These are phyloP conservation scores for Cryomyces antarcticus DNA, from an alignment of 495 filamentous ascomycete genomes.

Conservation along the genomic window DNA sequence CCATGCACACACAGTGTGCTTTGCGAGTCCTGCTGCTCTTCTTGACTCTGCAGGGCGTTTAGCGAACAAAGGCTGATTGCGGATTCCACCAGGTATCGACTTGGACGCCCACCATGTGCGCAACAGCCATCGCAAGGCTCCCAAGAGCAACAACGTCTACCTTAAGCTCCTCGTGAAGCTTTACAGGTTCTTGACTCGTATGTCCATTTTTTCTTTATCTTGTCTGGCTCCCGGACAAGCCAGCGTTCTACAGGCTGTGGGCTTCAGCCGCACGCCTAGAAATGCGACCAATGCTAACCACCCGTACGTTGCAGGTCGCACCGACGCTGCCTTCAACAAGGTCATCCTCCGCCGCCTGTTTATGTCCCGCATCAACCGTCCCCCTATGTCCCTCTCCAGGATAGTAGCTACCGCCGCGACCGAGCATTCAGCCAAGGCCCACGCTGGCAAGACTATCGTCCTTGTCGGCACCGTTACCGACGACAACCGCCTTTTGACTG, in stretches of 20 bases:
- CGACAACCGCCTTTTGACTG: constrained; percentile 72
- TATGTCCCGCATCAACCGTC: constrained; percentile 93
- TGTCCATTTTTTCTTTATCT: constrained; percentile 17
- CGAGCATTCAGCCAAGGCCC: constrained; percentile 35
- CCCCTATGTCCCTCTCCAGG: constrained; percentile 80
- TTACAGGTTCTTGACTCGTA: constrained; percentile 95
- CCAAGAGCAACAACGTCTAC: constrained; percentile 97
- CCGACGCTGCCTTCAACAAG: constrained; percentile 93
- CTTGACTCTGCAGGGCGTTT: too few species aligned
- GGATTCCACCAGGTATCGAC: constrained; percentile 36
- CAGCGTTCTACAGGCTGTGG: neutral
- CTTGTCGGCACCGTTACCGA: constrained; percentile 88
- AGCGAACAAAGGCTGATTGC: constrained; percentile 1
- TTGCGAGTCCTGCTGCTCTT: too few species aligned
- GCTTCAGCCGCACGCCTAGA: neutral
- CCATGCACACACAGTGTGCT: too few species aligned
- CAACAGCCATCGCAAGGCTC: constrained; percentile 75
- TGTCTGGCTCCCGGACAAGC: too few species aligned
- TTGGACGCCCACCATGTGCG: constrained; percentile 67
- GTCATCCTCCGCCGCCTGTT: constrained; percentile 88
- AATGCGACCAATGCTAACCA: neutral
- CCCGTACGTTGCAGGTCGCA: constrained; percentile 44
- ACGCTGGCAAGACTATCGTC: constrained; percentile 79
- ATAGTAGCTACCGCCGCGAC: constrained; percentile 48
- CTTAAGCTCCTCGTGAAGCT: constrained; percentile 95